phyloP scores from a whole-genome alignment of 2,329 filamentous ascomycete genomes.

The Colletotrichum sp. region DNA sequence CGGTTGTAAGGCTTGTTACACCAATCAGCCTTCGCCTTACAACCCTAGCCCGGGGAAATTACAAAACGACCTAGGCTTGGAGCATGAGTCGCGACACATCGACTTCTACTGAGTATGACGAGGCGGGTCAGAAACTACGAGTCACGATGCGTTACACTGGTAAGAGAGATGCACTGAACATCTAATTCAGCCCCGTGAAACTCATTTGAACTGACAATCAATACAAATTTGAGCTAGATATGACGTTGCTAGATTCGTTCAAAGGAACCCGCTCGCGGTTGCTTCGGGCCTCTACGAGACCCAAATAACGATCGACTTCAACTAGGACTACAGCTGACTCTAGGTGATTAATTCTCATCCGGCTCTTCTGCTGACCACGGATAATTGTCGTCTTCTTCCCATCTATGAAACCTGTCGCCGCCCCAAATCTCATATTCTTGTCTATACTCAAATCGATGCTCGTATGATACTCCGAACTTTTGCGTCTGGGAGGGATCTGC shows the following conservation, averaged over 20 bases:
- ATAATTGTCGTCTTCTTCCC: neutral
- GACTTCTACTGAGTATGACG: too few species aligned
- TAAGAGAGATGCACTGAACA: neutral
- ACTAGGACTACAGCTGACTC: too few species aligned
- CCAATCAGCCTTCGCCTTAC: neutral
- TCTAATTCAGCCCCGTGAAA: accelerated
- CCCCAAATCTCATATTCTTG: neutral
- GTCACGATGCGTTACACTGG: neutral
- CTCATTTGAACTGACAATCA: neutral
- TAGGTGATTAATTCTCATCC: neutral
- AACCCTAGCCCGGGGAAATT: neutral
- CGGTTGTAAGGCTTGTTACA: neutral
- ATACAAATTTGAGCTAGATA: neutral
- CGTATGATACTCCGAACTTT: neutral
- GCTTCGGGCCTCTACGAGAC: neutral
- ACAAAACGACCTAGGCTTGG: neutral
- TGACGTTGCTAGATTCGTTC: neutral
- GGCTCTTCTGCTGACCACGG: neutral
- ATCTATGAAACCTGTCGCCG: accelerated
- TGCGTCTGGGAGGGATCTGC: neutral
- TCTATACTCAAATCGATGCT: neutral
- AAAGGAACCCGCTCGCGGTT: neutral
- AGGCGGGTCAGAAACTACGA: neutral
- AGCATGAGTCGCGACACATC: neutral
- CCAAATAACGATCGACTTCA: too few species aligned